A percentile compares a stretch with the other conserved stretches of the same genome.
Evolutionary conservation across 352 stramenopile genomes (phyloP).

Genomic region (Phytopythium sindhum): DNA sequence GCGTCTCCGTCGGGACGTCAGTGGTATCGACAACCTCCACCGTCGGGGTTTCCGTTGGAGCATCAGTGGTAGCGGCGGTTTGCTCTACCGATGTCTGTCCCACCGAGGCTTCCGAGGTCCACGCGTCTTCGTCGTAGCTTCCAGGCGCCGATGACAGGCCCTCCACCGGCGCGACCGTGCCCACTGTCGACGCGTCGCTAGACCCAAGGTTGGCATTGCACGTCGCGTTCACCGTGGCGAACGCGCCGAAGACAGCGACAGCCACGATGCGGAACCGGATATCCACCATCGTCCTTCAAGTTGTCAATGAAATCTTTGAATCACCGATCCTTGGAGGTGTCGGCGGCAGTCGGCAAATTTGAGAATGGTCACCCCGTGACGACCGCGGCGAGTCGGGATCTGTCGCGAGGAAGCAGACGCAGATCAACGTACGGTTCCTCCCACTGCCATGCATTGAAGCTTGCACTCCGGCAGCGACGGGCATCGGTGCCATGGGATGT

Average conservation of each 20-base stretch:
- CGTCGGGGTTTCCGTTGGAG: background rate
- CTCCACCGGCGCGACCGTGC: background rate
- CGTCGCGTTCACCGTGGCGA: background rate
- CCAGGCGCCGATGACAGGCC: background rate
- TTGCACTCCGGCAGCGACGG: too few species aligned
- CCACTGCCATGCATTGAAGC: background rate
- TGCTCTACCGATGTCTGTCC: background rate
- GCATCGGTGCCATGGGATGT: too few species aligned
- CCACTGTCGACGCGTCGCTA: background rate
- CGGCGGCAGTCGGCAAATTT: background rate
- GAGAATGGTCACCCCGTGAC: background rate
- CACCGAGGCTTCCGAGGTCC: background rate
- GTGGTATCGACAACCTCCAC: background rate
- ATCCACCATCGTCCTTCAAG: background rate
- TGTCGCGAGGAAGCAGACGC: background rate
- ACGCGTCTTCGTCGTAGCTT: background rate
- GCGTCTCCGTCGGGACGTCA: background rate
- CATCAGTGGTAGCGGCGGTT: background rate
- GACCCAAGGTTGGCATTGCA: slow-evolving; percentile 2
- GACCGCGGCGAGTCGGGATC: too few species aligned
- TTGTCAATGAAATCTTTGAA: background rate
- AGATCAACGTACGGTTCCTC: slow-evolving; percentile 1
- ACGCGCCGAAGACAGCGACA: slow-evolving; percentile 1
- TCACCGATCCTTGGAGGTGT: too few species aligned
- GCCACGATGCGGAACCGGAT: background rate